Percentiles rank a stretch among this genome's conserved stretches.
phyloP scores from a whole-genome alignment of 345 rosid species.

The Eucalyptus victrix region DNA sequence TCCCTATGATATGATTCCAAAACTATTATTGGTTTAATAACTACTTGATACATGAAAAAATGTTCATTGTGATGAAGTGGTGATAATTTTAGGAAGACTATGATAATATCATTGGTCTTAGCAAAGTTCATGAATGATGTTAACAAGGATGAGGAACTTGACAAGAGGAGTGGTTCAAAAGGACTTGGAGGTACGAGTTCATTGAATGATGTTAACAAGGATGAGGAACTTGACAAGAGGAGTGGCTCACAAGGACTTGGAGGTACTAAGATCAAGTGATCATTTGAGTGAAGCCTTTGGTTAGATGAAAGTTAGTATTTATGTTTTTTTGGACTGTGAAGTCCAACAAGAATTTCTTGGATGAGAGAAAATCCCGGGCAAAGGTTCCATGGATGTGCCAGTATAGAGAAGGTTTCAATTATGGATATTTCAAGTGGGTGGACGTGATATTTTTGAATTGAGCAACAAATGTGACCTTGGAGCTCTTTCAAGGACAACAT shows the following conservation, averaged over 20 bases:
- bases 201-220: not conserved
- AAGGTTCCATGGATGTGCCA: not conserved
- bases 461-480: not conserved
- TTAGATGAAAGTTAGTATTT: not conserved
- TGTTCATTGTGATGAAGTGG: not conserved
- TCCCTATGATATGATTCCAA: not conserved
- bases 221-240: too few species aligned
- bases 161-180: too few species aligned
- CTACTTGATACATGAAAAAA: not conserved
- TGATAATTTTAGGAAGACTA: not conserved
- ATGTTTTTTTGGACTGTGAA: not conserved
- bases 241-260: too few species aligned
- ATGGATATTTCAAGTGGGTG: not conserved
- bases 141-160: too few species aligned
- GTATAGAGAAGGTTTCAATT: not conserved
- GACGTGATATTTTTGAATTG: not conserved
- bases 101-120: not conserved
- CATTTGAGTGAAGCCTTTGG: not conserved
- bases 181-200: not conserved
- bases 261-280: not conserved
- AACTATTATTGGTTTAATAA: too few species aligned
- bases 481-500: not conserved
- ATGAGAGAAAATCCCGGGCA: rapidly evolving
- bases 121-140: not conserved
- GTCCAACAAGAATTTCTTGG: not conserved